phyloP scores from a whole-genome alignment of 148 eudicot genomes.

The Rhododendron vialii region DNA sequence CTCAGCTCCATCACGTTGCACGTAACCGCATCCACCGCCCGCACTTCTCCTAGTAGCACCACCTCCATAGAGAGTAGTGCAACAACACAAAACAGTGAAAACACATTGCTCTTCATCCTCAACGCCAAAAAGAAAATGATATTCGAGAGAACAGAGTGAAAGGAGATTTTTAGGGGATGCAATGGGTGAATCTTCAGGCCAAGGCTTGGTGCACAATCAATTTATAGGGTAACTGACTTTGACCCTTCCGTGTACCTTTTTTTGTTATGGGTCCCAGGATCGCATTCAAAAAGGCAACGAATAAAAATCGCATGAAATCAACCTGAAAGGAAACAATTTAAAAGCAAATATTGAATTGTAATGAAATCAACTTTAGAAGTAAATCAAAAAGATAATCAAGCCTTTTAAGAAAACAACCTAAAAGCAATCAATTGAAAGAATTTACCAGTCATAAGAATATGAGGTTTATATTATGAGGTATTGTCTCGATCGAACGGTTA shows the following conservation, averaged over 20 bases:
- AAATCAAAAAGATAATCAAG: too few species aligned
- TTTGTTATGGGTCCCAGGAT: neutral
- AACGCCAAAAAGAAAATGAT: neutral
- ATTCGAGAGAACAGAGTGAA: neutral
- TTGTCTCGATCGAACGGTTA: too few species aligned
- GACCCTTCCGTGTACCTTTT: neutral
- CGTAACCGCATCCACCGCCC: neutral
- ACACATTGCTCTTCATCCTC: neutral
- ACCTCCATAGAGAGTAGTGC: neutral
- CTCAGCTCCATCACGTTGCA: neutral
- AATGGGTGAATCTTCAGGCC: neutral
- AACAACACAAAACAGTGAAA: neutral
- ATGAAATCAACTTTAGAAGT: too few species aligned
- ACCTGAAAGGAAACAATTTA: too few species aligned
- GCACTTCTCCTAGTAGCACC: neutral
- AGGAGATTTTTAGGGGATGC: neutral
- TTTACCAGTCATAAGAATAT: too few species aligned
- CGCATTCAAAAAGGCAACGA: neutral
- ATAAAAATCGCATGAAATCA: neutral
- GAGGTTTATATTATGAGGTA: too few species aligned
- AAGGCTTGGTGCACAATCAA: neutral
- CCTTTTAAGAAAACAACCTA: too few species aligned
- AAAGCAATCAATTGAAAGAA: too few species aligned
- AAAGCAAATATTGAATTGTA: too few species aligned
- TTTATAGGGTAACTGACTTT: neutral